Evolutionary conservation across 116 monocot genomes (phyloP).

Genomic region (Papilionanthe hybrid): DNA sequence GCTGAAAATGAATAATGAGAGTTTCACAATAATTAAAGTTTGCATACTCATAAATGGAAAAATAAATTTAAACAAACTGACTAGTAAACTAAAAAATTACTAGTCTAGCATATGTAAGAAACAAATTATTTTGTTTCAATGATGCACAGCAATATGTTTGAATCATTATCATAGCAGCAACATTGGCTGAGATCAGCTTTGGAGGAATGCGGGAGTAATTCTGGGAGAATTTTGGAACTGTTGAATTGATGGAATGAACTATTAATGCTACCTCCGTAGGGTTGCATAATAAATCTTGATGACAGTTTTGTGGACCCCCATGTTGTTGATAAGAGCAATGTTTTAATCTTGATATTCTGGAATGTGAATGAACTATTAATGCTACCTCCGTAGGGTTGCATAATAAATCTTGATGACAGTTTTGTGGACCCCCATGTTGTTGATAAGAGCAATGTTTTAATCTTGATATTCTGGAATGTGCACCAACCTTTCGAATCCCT

Average conservation of each 20-base stretch:
- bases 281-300: constrained; percentile 3
- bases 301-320: neutral
- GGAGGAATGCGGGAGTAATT: neutral
- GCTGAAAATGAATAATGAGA: neutral
- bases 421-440: no score
- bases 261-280: neutral
- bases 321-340: neutral
- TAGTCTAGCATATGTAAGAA: no score
- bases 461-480: no score
- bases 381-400: no score
- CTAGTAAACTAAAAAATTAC: neutral
- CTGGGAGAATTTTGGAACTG: neutral
- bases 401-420: no score
- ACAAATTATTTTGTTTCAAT: neutral
- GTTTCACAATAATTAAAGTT: neutral
- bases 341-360: neutral
- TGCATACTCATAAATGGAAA: neutral
- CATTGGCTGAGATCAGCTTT: neutral
- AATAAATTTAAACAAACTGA: neutral
- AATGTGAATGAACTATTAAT: no score
- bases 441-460: no score
- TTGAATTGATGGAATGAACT: neutral
- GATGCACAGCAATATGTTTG: neutral
- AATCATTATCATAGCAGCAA: constrained; percentile 9
- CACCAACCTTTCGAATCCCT: neutral